Evolutionary conservation across 108 stramenopile genomes (phyloP), one percentile per base, ranked within the genome.

Genomic region (Nitzschia palea): DNA sequence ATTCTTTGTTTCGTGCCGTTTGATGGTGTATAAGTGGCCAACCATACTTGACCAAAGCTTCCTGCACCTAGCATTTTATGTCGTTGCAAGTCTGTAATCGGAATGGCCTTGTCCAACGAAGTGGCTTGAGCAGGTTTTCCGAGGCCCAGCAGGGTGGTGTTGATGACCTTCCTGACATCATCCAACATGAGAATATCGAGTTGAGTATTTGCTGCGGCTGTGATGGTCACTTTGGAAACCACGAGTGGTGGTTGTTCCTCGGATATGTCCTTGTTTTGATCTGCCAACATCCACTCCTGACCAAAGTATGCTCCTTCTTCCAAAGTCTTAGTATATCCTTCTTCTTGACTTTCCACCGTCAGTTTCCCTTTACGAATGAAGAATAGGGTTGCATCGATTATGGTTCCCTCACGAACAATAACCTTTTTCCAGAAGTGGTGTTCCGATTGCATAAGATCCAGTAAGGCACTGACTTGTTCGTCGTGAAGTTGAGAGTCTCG

Each of bases 21-120:
- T 2, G 25, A 1, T 4, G 44, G 18, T 1, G 56, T 69, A 30
- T 55, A 30, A 35, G 26, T 27, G 8, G 87, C 90, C 32, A 98
- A 76, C 89, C 95, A 95, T 3, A 98, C 97, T 54, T 94, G 90
- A 10, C 97, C 97, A 68, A 96, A 98, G 12, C 95, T 95, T 28
- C 97, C 97, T 14, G 90, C 84, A 31, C 97, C 97, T 0, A 98
- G 66, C 33, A 93, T 80, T 57, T 59, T 70, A 66, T 74, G 82
- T 34, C 84, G 80, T 76, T 44, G 81, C 48, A 68, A 76, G 53
- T 47, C 80, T 57, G 48, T 65, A 31, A 69, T 51, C 17, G 48
- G 22, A 43, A 83, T 73, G 26, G 52, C 30, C 8, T 51, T 23
- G 35, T 68, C 73, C 9, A 67, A 44, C 3, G 45, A 42, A 4